Base-by-base conservation (phyloP, 2,329 filamentous ascomycete genomes). In the Ophiostoma perfectum region DNA sequence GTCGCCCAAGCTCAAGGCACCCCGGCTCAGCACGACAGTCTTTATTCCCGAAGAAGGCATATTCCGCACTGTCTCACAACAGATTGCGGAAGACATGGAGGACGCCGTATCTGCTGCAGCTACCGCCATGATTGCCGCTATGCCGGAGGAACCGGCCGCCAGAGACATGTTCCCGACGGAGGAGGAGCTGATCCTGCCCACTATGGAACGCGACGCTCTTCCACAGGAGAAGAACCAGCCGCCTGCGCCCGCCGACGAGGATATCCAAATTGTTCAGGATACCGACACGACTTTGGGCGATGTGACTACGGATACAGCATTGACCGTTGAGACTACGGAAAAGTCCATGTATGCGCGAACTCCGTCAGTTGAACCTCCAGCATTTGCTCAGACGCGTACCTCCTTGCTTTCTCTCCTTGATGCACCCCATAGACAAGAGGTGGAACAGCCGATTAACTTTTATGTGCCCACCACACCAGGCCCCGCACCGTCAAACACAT, bases 11-110 rank as follows among this genome's bases (percentile, higher is more conserved):
- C 39, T 60, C 14, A 45, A 60, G 39, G 16, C 38, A 2, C 47
- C 66, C 5, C 39, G 64, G 8, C 82, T 80, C 72, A 83, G 75
- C 39, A 84, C 80, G 36, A 84, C 81, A 49, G 81, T 88, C 67
- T 85, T 89, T 72, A 83, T 86, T 12, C 85, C 88, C 5, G 82
- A 83, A 18, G 82, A 89, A 73, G 89, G 87, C 64, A 84, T 86
- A 67, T 88, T 89, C 75, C 83, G 84, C 64, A 86, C 86, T 2
- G 78, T 88, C 62, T 85, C 86, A 1, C 81, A 86, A 71, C 78
- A 83, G 70, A 83, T 85, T 69, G 80, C 82, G 11, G 79, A 80
- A 18, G 79, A 78, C 5, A 75, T 82, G 68, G 78, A 81, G 68
- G 75, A 73, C 41, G 70, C 72, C 0, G 66, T 70, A 2, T 69